phyloP scores from a whole-genome alignment of 352 stramenopile genomes.

The Pythium rishiriense region DNA sequence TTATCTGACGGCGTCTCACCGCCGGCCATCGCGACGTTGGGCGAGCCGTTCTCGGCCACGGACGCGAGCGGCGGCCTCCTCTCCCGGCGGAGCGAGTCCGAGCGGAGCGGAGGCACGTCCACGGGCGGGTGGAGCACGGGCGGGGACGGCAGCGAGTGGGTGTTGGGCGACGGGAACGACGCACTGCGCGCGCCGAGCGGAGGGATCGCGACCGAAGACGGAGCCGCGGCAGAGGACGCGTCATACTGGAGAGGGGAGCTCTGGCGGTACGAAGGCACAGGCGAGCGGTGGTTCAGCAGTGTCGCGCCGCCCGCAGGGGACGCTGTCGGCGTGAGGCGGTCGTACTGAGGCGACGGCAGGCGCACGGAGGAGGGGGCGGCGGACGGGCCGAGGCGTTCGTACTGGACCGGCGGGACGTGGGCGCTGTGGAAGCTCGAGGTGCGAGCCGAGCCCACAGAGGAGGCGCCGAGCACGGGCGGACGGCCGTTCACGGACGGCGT shows the following conservation, averaged over 20 bases:
- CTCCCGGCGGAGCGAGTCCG: slow-evolving; percentile 18
- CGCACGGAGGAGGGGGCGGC: slow-evolving; percentile 7
- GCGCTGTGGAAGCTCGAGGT: slow-evolving; percentile 20
- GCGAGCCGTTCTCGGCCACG: slow-evolving; percentile 22
- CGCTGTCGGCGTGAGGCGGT: slow-evolving; percentile 17
- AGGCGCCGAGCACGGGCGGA: slow-evolving; percentile 9
- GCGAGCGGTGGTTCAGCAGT: slow-evolving; percentile 12
- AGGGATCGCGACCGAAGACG: slow-evolving; percentile 2
- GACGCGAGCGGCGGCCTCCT: slow-evolving; percentile 9
- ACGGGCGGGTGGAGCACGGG: slow-evolving; percentile 20
- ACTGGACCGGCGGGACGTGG: slow-evolving; percentile 7
- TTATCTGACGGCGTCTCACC: slow-evolving; percentile 30
- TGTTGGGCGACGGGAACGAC: slow-evolving; percentile 21
- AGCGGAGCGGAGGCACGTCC: slow-evolving; percentile 19
- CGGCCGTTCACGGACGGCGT: slow-evolving; percentile 34
- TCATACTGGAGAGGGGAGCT: slow-evolving; percentile 20
- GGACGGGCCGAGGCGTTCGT: slow-evolving; percentile 7
- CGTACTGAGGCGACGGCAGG: slow-evolving; percentile 24
- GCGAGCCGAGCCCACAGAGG: slow-evolving; percentile 3
- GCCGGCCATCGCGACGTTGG: slow-evolving; percentile 26
- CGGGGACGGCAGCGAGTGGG: slow-evolving; percentile 13
- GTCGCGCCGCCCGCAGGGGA: slow-evolving; percentile 13
- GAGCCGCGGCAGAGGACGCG: neutral
- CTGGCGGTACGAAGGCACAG: slow-evolving; percentile 18
- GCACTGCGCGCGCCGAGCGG: slow-evolving; percentile 10